phyloP scores from a whole-genome alignment of 2,329 filamentous ascomycete genomes.

The Phyllosticta citriasiana region DNA sequence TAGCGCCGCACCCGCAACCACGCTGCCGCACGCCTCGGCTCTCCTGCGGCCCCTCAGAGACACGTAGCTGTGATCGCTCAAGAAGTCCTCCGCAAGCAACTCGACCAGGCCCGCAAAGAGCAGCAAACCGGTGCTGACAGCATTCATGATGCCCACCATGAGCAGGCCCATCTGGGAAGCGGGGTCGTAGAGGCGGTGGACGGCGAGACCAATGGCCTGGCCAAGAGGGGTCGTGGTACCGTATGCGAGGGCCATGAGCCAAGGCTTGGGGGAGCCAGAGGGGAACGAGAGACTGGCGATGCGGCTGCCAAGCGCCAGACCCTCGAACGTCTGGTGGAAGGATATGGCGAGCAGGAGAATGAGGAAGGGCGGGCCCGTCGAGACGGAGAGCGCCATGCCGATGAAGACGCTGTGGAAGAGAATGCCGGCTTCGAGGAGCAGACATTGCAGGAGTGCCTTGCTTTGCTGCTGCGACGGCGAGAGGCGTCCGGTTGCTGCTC shows the following conservation, averaged over 20 bases:
- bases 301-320: constrained; percentile 59
- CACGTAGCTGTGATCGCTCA: constrained; percentile 55
- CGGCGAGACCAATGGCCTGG: constrained; percentile 39
- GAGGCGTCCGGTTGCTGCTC: constrained; percentile 6
- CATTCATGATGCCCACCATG: constrained; percentile 42
- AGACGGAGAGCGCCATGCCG: constrained; percentile 62
- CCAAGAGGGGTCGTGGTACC: constrained; percentile 46
- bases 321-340: constrained; percentile 63
- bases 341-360: constrained; percentile 59
- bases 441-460: constrained; percentile 61
- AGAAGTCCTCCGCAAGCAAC: constrained; percentile 40
- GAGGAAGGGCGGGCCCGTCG: constrained; percentile 53
- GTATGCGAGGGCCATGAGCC: constrained; percentile 55
- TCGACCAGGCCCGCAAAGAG: constrained; percentile 42
- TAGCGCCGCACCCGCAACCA: constrained; percentile 48
- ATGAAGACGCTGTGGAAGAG: constrained; percentile 72
- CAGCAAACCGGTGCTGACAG: constrained; percentile 37
- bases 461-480: constrained; percentile 30
- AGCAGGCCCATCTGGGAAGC: constrained; percentile 37
- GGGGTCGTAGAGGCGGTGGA: constrained; percentile 43
- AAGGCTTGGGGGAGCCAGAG: constrained; percentile 62
- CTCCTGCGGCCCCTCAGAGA: constrained; percentile 47
- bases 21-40: constrained; percentile 51
- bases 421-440: constrained; percentile 67
- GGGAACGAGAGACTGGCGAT: constrained; percentile 64